Evolutionary conservation across 73 alveolate species (phyloP), one percentile per base, ranked within the genome.

Genomic region (Symbiodinium natans): DNA sequence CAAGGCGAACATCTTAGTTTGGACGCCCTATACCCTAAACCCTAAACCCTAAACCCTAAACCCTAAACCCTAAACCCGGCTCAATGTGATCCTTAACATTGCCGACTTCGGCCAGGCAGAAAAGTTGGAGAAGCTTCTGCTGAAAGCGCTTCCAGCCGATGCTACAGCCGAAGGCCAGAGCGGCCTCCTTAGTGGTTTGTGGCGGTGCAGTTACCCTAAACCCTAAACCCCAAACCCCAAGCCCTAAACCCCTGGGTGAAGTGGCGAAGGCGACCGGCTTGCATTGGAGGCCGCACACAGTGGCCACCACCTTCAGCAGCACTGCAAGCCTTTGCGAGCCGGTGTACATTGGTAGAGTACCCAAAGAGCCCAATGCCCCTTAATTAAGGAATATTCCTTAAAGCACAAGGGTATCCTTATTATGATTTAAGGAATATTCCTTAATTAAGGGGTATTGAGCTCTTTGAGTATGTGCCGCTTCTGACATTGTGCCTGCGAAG

Each of bases 71-170:
- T 48, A 48, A 48, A 48, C 63, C 63, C 17, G 63, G 23, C 63
- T 17, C 17, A 48, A 48, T 17, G 23, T 17, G 8, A 48, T 17
- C 63, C 63, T 48, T 10, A 8, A n/a, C 63, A 48, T 48, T 48
- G 17, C 63, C n/a, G n/a, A n/a, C n/a, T 48, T n/a, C 2, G 31
- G 52, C 71, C 83, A 86, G 94, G 94, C 94, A 27, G 94, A 86
- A 46, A 52, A 86, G 83, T 40, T 86, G 68, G 94, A 86, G 41
- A 86, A 86, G 59, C 84, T 86, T 7, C 15, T 52, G 63, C 39
- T 56, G 85, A 86, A 86, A 29, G 33, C 40, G 41, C 40, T 86
- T 48, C 94, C 94, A 23, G 41, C 52, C 33, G 92, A 43, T 54
- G 27, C 38, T 38, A 46, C 77, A 31, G 43, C 75, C 43, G 31